A percentile compares a stretch with the other conserved stretches of the same genome.
phyloP scores from a whole-genome alignment of 73 alveolate species.

The Tetrahymena elliotti region DNA sequence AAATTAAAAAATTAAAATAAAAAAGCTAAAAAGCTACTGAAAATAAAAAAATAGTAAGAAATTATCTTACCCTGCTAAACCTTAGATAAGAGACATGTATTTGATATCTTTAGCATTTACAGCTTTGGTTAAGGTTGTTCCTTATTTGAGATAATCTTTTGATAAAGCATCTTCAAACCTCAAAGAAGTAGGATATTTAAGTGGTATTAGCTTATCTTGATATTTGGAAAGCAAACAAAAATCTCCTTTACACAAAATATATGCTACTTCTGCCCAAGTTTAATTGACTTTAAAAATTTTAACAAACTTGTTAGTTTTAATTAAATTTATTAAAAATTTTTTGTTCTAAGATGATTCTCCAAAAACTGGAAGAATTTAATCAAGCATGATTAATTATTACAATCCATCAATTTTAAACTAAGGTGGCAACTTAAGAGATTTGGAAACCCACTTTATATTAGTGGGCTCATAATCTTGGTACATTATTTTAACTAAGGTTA shows the following conservation, averaged over 20 bases:
- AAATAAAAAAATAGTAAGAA: too few species aligned
- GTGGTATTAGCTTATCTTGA: not conserved
- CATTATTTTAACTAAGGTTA: not conserved
- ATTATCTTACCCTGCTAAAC: not conserved
- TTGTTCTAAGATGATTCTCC: not conserved
- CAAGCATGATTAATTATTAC: not conserved
- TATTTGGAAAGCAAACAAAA: not conserved
- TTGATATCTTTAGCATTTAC: not conserved
- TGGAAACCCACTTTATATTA: not conserved
- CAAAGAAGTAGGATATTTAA: not conserved
- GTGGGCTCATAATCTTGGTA: not conserved
- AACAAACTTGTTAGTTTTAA: not conserved
- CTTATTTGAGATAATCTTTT: not conserved
- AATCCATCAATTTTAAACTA: not conserved
- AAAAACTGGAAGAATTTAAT: not conserved
- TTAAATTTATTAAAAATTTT: not conserved
- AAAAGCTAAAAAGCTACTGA: not conserved
- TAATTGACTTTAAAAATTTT: not conserved
- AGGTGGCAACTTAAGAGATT: not conserved
- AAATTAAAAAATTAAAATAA: not conserved
- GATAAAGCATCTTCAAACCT: not conserved
- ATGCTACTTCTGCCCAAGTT: not conserved
- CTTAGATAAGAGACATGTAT: not conserved
- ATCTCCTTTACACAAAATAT: not conserved
- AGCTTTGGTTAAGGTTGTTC: not conserved